Percentiles rank a stretch among this genome's conserved stretches.
phyloP scores from a whole-genome alignment of 208 protist species.

The Trypanosomatidae sp. region DNA sequence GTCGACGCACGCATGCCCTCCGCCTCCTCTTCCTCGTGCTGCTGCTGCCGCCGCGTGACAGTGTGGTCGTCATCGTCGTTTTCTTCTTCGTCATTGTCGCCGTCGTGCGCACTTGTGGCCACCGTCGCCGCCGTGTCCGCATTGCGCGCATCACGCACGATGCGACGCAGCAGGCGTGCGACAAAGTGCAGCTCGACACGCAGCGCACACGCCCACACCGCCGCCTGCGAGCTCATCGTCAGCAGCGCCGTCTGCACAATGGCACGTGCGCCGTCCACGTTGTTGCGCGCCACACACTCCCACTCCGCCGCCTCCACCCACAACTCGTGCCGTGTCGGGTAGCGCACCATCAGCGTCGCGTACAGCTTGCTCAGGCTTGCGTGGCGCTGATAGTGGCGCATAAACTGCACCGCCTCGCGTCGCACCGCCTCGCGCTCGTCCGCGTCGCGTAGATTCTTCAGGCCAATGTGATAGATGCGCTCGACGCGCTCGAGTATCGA shows the following conservation, averaged over 20 bases:
- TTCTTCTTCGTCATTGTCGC: conserved; percentile 1
- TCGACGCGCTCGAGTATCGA: conserved; percentile 69
- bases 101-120: conserved; percentile 3
- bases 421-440: conserved; percentile 39
- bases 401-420: conserved; percentile 39
- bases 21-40: neutral
- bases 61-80: neutral
- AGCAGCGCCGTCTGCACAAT: conserved; percentile 71
- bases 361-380: conserved; percentile 55
- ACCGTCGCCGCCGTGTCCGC: conserved; percentile 11
- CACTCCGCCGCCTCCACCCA: conserved; percentile 74
- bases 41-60: neutral
- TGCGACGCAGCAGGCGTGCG: conserved; percentile 21
- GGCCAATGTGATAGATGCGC: conserved; percentile 64
- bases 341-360: conserved; percentile 50
- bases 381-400: conserved; percentile 42
- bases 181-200: conserved; percentile 66
- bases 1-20: neutral
- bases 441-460: conserved; percentile 48
- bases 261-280: conserved; percentile 58
- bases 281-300: conserved; percentile 34
- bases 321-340: conserved; percentile 42
- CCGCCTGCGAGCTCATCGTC: conserved; percentile 25
- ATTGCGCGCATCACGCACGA: conserved; percentile 24
- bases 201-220: conserved; percentile 57